Base-by-base conservation (phyloP, 495 filamentous ascomycete genomes). In the Xylaria curta region DNA sequence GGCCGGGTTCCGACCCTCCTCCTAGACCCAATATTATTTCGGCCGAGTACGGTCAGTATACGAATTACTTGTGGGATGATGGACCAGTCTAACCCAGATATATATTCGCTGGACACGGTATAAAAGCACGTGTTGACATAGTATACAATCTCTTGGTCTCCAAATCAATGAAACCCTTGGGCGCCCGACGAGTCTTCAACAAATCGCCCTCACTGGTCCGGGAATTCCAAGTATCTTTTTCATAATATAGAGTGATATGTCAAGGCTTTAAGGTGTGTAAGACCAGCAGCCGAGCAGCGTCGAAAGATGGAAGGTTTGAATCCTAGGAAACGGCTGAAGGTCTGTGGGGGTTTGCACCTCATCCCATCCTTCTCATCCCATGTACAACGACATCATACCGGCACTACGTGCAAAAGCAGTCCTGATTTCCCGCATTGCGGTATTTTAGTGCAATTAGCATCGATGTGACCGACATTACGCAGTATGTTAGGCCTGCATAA, bases 401-500 rank as follows among this genome's bases (percentile, higher is more conserved):
- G 28, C 28, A 31, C 42, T 42, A 33, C 15, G 15, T 28, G n/a
- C 61, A 19, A 33, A 5, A 28, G 5, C 42, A 15, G 12, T 31
- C 42, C 61, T 3, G 10, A 31, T 19, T 64, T 64, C 38, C 61
- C 10, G 38, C 42, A 31, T 64, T 64, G 61, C 61, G 61, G 61
- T 64, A 64, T 64, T 64, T 64, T 46, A 46, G 21, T 31, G 61
- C 38, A 64, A 1, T 24, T 15, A 47, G 33, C 4, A 9, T 47
- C 6, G 42, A 64, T 33, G 42, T n/a, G 38, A 12, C 9, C 5
- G 33, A 62, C 60, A 15, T 64, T 21, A 38, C 36, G 36, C 36
- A 38, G 36, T 38, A 24, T 64, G 47, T 47, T 47, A 64, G 61
- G 61, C 40, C 24, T n/a, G 61, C 61, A 64, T 64, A 64, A 64